Evolutionary conservation across 257 asterid species (phyloP).

Genomic region (Eucommia ulmoides): DNA sequence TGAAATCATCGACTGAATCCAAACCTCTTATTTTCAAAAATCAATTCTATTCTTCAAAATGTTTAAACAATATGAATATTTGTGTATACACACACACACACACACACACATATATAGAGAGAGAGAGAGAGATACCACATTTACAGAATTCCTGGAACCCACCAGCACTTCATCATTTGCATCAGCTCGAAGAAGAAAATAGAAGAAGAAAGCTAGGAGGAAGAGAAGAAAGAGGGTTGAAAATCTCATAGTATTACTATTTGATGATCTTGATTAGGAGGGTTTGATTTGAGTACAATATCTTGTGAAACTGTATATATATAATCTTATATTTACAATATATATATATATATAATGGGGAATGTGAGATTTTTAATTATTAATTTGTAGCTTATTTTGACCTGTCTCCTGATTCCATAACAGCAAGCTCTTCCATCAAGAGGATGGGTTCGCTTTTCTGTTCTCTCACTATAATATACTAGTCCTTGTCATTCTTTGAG

Average conservation of each 20-base stretch:
- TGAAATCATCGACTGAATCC: no score
- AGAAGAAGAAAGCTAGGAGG: background rate
- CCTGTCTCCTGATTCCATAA: slow-evolving; percentile 37
- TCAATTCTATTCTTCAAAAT: no score
- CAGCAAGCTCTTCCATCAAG: slow-evolving; percentile 39
- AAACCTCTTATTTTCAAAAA: no score
- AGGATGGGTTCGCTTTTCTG: slow-evolving; percentile 31
- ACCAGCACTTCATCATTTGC: background rate
- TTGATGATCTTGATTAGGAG: background rate
- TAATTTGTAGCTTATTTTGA: slow-evolving; percentile 11
- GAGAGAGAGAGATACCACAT: slow-evolving; percentile 1
- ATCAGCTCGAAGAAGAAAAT: background rate
- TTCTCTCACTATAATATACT: slow-evolving; percentile 1
- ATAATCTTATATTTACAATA: background rate
- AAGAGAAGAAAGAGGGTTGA: background rate
- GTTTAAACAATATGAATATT: no score
- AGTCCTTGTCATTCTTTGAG: no score
- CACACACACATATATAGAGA: no score
- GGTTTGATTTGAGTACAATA: background rate
- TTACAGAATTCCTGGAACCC: background rate
- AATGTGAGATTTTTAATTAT: background rate
- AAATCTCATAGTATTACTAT: background rate
- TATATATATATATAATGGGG: no score
- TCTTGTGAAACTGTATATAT: background rate
- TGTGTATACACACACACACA: no score